These are phyloP conservation scores for Phytopythium chamaehyphon DNA, from an alignment of 352 stramenopile species.

Conservation along the genomic window DNA sequence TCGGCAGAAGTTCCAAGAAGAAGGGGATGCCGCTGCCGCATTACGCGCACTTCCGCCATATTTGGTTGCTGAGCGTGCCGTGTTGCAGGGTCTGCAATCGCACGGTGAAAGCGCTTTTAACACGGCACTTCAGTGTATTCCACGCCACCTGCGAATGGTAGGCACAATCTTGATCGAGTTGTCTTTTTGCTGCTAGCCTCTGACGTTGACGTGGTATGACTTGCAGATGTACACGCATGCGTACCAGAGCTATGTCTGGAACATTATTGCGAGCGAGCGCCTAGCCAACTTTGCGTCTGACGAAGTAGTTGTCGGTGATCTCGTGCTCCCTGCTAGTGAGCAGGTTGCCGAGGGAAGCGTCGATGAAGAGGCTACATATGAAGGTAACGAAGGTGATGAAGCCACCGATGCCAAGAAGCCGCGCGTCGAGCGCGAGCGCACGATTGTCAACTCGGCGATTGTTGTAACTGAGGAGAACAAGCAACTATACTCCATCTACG, in stretches of 20 bases:
- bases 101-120: constrained; percentile 54
- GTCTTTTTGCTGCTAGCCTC: neutral
- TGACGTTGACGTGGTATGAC: neutral
- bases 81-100: constrained; percentile 57
- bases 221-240: constrained; percentile 83
- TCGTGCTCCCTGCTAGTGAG: constrained; percentile 70
- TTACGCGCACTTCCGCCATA: constrained; percentile 70
- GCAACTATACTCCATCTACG: constrained; percentile 87
- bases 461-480: constrained; percentile 90
- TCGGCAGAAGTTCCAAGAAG: constrained; percentile 56
- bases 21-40: constrained; percentile 49
- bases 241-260: constrained; percentile 97
- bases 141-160: constrained; percentile 84
- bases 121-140: constrained; percentile 72
- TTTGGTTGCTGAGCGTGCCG: constrained; percentile 72
- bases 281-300: constrained; percentile 71
- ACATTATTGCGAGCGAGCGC: constrained; percentile 88
- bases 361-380: constrained; percentile 1
- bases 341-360: constrained; percentile 24
- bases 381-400: constrained; percentile 23
- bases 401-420: constrained; percentile 35
- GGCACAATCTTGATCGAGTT: neutral
- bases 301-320: constrained; percentile 84
- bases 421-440: constrained; percentile 13
- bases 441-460: constrained; percentile 12